Conservation (phyloP, 2,329 filamentous ascomycete species). For the Alternaria sp. region DNA sequence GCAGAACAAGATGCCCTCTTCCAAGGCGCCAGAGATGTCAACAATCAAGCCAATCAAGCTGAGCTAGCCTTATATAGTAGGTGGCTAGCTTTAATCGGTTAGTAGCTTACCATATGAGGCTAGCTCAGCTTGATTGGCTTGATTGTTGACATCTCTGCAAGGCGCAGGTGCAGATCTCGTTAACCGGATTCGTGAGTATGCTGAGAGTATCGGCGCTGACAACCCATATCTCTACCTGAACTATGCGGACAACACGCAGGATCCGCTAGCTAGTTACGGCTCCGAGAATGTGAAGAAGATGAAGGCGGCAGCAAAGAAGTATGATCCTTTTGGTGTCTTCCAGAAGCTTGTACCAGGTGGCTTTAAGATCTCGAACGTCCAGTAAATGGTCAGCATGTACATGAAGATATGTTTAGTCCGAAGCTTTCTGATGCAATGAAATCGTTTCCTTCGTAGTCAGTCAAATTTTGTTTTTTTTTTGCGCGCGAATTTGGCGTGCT, state of each 20-base stretch:
- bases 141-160: too few relatives aligned
- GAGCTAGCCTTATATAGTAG: too few relatives aligned
- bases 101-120: too few relatives aligned
- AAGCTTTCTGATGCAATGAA: background rate
- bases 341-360: slow-evolving; percentile 37
- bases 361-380: slow-evolving; percentile 38
- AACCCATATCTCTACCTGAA: slow-evolving; percentile 44
- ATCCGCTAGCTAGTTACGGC: slow-evolving; percentile 35
- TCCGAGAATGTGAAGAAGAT: slow-evolving; percentile 28
- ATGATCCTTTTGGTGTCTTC: slow-evolving; percentile 34
- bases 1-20: slow-evolving; percentile 30
- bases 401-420: background rate
- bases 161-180: slow-evolving; percentile 24
- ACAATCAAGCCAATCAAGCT: too few relatives aligned
- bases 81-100: too few relatives aligned
- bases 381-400: background rate
- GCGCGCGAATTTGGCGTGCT: background rate
- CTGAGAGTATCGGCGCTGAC: slow-evolving; percentile 28
- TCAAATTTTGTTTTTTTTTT: background rate
- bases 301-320: slow-evolving; percentile 29
- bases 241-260: slow-evolving; percentile 39
- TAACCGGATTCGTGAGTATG: slow-evolving; percentile 24
- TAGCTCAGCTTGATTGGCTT: too few relatives aligned
- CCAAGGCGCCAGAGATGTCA: too few relatives aligned
- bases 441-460: too few relatives aligned